A percentile compares a stretch with the other conserved stretches of the same genome.
Evolutionary conservation across 306 rosid genomes (phyloP).

Genomic region (Cicer judaicum): DNA sequence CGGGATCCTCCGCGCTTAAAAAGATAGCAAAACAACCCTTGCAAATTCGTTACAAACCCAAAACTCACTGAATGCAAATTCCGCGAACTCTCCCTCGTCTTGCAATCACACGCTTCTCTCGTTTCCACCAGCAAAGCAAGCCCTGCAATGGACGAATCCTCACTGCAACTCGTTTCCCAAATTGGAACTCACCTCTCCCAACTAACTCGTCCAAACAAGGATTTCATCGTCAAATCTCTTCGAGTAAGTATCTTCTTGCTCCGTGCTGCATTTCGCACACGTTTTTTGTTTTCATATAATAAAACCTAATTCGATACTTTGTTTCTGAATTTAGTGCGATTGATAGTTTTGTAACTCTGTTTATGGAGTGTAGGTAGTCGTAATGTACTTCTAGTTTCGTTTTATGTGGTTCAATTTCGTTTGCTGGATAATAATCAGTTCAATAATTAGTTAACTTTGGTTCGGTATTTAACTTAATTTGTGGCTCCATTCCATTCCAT

Average conservation of each 20-base stretch:
- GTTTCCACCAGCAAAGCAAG: neutral
- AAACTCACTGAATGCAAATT: neutral
- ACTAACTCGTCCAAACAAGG: slow-evolving; percentile 71
- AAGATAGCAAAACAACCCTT: slow-evolving; percentile 12
- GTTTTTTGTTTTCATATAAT: neutral
- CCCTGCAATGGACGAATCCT: slow-evolving; percentile 56
- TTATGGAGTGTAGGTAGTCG: neutral
- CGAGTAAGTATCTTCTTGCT: slow-evolving; percentile 48
- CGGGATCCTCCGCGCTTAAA: slow-evolving; percentile 51
- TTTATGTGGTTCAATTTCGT: slow-evolving; percentile 8
- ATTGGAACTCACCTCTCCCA: slow-evolving; percentile 63
- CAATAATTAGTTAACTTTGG: neutral
- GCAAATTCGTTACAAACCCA: neutral
- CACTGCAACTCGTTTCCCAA: slow-evolving; percentile 59
- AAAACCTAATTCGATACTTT: neutral
- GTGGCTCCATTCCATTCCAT: neutral
- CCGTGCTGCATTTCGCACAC: neutral
- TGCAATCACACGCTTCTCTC: neutral
- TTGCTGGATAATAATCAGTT: neutral
- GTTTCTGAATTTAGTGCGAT: neutral
- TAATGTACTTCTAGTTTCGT: neutral
- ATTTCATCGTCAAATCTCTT: slow-evolving; percentile 73
- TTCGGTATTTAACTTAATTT: neutral
- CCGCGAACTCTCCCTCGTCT: neutral
- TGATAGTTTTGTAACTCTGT: neutral